Evolutionary conservation across 2,329 filamentous ascomycete genomes (phyloP), one percentile per base, ranked within the genome.

Genomic region (Venturia effusa): DNA sequence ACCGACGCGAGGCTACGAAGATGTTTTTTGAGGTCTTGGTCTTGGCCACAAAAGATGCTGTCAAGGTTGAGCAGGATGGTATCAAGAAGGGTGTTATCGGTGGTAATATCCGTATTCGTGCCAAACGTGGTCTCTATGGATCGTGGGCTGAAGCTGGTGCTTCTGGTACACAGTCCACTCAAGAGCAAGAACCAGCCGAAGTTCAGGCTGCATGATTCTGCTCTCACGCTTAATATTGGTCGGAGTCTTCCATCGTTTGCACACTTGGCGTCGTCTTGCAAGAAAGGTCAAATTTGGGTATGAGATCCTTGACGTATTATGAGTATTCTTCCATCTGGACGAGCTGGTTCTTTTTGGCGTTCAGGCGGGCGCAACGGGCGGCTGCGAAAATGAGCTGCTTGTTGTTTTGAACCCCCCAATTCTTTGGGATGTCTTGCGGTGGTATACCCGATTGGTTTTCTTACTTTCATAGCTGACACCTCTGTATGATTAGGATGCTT

Each of bases 1-100:
- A 84, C 68, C 90, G 90, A 75, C 88, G 89, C 10, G 94, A 97
- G 70, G 94, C 94, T 0, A 99, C 94, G 54, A 97, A 97, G 82
- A 97, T 99, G 92, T 99, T 99, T 79, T 99, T 99, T 71, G 94
- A 99, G 77, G 88, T 94, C 63, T 81, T 99, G 30, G 94, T 99
- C 3, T 82, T 99, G 59, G 94, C 93, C 5, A 99, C 94, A 51
- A 99, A 99, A 78, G 94, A 99, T 73, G 94, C 94, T 34, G 89
- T 99, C 77, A 96, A 96, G 77, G 91, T 97, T 32, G 93, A 97
- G 73, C 94, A 99, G 76, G 51, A 57, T n/a, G 83, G 84, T 60
- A 80, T 87, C 66, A 83, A 83, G 17, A 71, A 82, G 43, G 51
- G 51, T 19, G 51, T 34, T 8, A 83, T 97, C 32, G 92, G 92